Base-by-base conservation (phyloP, 495 filamentous ascomycete species). In the Penicillium cosmopolitanum region DNA sequence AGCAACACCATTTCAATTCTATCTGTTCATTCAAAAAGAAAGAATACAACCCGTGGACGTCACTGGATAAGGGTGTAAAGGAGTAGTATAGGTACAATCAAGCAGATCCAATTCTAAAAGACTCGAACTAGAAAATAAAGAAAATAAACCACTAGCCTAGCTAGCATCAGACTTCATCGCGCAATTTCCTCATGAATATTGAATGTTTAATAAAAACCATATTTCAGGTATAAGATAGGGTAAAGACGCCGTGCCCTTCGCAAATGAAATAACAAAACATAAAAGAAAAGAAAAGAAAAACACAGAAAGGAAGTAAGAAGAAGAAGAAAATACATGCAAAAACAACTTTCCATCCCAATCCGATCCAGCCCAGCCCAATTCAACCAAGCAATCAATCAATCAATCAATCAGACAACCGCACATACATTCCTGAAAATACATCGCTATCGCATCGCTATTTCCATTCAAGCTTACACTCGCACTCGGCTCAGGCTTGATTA, bases 151-250 rank as follows among this genome's bases (percentile, higher is more conserved):
- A 12, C 54, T 46, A 53, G 21, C 47, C 57, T 50, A n/a, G n/a
- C n/a, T n/a, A 36, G 38, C 28, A 16, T 34, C 47, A 47, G 59
- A 51, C 57, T 59, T 61, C 63, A 57, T 68, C 47, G 50, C 63
- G 60, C 65, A 66, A 68, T 68, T 64, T 66, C 66, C 60, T 63
- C 63, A 43, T 63, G 51, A 52, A 51, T 33, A 56, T 31, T 31
- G 28, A 64, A 64, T 53, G 61, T 63, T 48, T 23, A n/a, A 46
- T 18, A 15, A 48, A 48, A 25, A 48, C 46, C 46, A 9, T 21
- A 16, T 31, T 31, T 31, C 28, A 31, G 28, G 28, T 31, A 31
- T 31, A 31, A 31, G 43, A 46, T 18, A 46, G 3, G 3, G 15
- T 25, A 48, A 47, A 28, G 11, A 48, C 46, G 61, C 66, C 63